phyloP scores from a whole-genome alignment of 2,329 filamentous ascomycete species.

The Colletotrichum godetiae region DNA sequence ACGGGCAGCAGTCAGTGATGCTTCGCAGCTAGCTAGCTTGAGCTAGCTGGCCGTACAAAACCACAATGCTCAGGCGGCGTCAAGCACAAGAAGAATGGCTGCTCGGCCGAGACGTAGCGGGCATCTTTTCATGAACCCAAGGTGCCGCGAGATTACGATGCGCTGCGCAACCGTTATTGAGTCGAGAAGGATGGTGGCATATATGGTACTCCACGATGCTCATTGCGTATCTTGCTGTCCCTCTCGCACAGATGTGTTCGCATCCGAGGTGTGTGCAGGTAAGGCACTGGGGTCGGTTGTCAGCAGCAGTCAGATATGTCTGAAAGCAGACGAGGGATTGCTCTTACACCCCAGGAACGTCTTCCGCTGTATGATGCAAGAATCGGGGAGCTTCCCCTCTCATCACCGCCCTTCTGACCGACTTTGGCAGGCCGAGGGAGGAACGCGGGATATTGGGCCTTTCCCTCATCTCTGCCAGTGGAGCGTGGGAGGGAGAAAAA shows the following conservation, averaged over 20 bases:
- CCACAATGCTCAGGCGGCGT: neutral
- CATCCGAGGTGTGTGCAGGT: conserved; percentile 4
- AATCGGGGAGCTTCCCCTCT: conserved; percentile 16
- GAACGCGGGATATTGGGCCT: conserved; percentile 20
- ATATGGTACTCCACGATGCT: conserved; percentile 9
- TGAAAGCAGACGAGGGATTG: conserved; percentile 15
- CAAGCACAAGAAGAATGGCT: conserved; percentile 2
- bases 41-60: neutral
- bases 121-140: conserved; percentile 2
- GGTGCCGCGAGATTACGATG: conserved; percentile 24
- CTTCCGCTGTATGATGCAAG: conserved; percentile 22
- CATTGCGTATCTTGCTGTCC: conserved; percentile 19
- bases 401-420: conserved; percentile 28
- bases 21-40: conserved; percentile 13
- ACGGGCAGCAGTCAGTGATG: conserved; percentile 25
- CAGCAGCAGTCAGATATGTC: conserved; percentile 31
- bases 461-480: conserved; percentile 26
- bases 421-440: conserved; percentile 11
- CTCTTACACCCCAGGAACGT: neutral
- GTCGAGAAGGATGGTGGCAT: conserved; percentile 21
- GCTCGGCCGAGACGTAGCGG: conserved; percentile 30
- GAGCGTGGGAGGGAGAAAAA: conserved; percentile 19
- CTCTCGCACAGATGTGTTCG: conserved; percentile 22
- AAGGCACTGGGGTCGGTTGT: conserved; percentile 6
- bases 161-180: conserved; percentile 28